phyloP scores from a whole-genome alignment of 2,329 filamentous ascomycete genomes.

The Nannizziopsis arthrosporioides region DNA sequence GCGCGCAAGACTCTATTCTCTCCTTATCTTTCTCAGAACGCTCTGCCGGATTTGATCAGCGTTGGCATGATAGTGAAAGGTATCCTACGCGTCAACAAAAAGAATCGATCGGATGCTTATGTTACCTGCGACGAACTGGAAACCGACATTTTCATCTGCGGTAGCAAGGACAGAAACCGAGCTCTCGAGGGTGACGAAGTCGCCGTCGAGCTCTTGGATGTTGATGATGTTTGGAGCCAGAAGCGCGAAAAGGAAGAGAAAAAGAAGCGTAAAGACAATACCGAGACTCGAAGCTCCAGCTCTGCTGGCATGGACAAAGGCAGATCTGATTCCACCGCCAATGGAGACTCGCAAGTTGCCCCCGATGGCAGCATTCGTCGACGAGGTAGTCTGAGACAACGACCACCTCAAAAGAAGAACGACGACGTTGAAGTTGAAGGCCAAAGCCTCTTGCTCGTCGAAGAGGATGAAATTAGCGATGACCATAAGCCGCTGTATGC shows the following conservation, averaged over 20 bases:
- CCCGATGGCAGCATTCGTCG: conserved; percentile 78
- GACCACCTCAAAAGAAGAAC: conserved; percentile 98
- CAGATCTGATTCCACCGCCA: conserved; percentile 46
- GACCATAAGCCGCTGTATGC: conserved; percentile 96
- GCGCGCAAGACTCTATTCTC: conserved; percentile 98
- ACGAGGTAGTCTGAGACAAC: conserved; percentile 87
- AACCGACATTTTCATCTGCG: conserved; percentile 98
- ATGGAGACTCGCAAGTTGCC: conserved; percentile 48
- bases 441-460: conserved; percentile 88
- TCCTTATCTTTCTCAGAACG: conserved; percentile 90
- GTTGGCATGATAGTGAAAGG: conserved; percentile 93
- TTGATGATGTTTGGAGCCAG: conserved; percentile 96
- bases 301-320: conserved; percentile 58
- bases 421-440: conserved; percentile 98
- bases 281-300: conserved; percentile 70
- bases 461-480: conserved; percentile 97
- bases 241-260: conserved; percentile 99
- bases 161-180: conserved; percentile 96
- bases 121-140: conserved; percentile 90
- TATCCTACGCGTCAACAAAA: conserved; percentile 97
- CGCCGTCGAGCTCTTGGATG: conserved; percentile 88
- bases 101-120: conserved; percentile 97
- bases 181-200: conserved; percentile 93
- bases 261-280: conserved; percentile 99
- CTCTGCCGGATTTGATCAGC: conserved; percentile 74